phyloP scores from a whole-genome alignment of 2,329 filamentous ascomycete genomes.

The Hypoxylon sp. region DNA sequence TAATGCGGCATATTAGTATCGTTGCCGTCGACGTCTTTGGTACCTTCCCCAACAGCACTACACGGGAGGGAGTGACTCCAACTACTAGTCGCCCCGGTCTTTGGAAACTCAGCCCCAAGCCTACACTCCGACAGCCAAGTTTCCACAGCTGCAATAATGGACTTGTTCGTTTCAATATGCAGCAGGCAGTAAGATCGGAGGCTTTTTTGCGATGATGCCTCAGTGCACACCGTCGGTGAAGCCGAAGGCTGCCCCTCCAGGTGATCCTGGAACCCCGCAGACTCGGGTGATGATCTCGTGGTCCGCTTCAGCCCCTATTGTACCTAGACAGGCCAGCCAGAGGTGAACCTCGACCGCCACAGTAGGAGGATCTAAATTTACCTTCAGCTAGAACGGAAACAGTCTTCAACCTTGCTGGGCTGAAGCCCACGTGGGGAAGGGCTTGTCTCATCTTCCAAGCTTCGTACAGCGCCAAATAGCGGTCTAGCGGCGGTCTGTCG shows the following conservation, averaged over 20 bases:
- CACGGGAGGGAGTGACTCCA: neutral
- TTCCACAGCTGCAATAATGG: neutral
- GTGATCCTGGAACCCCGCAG: neutral
- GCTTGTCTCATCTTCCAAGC: slow-evolving; percentile 16
- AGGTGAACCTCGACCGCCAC: slow-evolving; percentile 10
- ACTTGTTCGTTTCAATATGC: neutral
- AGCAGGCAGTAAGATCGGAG: neutral
- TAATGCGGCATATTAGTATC: neutral
- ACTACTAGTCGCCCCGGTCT: neutral
- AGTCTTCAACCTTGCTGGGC: slow-evolving; percentile 8
- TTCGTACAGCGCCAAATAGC: slow-evolving; percentile 18
- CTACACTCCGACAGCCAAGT: neutral
- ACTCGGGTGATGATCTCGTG: neutral
- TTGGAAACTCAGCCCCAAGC: neutral
- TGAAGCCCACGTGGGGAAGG: slow-evolving; percentile 9
- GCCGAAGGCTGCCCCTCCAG: neutral
- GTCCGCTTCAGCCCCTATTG: neutral
- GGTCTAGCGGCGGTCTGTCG: slow-evolving; percentile 18
- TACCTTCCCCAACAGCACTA: neutral
- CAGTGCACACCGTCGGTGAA: neutral
- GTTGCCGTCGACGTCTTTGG: neutral
- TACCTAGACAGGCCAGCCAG: neutral
- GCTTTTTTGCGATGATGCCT: neutral
- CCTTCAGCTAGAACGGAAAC: slow-evolving; percentile 8
- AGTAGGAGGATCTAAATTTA: slow-evolving; percentile 19